phyloP scores from a whole-genome alignment of 2,329 filamentous ascomycete species.

The Juglanconis oblonga region DNA sequence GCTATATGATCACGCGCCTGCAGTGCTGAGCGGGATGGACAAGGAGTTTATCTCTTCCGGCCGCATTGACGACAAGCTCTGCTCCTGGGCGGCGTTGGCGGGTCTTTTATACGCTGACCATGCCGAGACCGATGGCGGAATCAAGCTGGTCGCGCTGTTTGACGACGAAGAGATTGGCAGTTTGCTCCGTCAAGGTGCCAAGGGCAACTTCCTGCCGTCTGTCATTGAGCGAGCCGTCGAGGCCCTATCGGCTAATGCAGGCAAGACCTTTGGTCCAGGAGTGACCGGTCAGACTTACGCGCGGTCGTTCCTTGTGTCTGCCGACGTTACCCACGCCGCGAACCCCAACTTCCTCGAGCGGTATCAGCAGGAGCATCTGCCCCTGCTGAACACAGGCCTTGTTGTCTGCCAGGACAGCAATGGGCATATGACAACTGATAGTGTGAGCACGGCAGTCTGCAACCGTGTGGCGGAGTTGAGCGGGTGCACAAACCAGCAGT shows the following conservation, averaged over 20 bases:
- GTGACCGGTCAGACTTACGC: constrained; percentile 80
- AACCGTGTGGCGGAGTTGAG: constrained; percentile 73
- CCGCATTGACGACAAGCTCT: constrained; percentile 96
- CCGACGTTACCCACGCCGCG: constrained; percentile 89
- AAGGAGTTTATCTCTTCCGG: constrained; percentile 94
- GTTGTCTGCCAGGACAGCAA: constrained; percentile 79
- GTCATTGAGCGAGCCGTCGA: constrained; percentile 81
- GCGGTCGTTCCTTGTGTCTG: constrained; percentile 86
- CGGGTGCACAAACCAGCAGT: constrained; percentile 73
- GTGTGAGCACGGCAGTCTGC: constrained; percentile 77
- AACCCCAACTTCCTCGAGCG: constrained; percentile 88
- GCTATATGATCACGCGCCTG: constrained; percentile 86
- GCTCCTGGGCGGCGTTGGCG: constrained; percentile 87
- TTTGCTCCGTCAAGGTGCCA: constrained; percentile 82
- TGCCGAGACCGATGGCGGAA: constrained; percentile 58
- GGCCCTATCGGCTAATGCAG: constrained; percentile 51
- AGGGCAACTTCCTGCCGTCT: constrained; percentile 80
- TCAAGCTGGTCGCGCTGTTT: constrained; percentile 92
- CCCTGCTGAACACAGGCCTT: constrained; percentile 84
- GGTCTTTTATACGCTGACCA: constrained; percentile 69
- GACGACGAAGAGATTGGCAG: constrained; percentile 97
- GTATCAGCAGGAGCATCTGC: constrained; percentile 83
- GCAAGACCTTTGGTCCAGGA: constrained; percentile 50
- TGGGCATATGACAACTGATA: constrained; percentile 94
- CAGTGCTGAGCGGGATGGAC: constrained; percentile 77